Percentiles rank a stretch among this genome's conserved stretches.
These are phyloP conservation scores for Picea abies DNA, from an alignment of 83 land plant genomes.

Conservation along the genomic window DNA sequence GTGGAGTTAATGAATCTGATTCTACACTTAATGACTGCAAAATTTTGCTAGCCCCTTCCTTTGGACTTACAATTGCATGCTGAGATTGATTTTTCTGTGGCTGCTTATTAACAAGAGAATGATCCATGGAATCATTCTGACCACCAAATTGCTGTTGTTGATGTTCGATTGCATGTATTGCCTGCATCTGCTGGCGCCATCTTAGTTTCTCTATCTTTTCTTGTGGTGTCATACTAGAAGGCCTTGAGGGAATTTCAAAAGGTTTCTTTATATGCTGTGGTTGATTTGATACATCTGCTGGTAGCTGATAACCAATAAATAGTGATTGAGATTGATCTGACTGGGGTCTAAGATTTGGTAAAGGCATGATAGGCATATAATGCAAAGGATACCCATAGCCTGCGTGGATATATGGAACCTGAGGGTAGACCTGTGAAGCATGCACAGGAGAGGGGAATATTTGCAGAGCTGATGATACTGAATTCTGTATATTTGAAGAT, in stretches of 20 bases:
- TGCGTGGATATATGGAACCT: constrained; percentile 25
- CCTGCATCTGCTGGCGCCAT: constrained; percentile 56
- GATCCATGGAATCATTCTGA: constrained; percentile 2
- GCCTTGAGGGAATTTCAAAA: constrained; percentile 18
- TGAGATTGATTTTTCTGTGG: constrained; percentile 2
- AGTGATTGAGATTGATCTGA: constrained; percentile 16
- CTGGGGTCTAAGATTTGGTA: constrained; percentile 2
- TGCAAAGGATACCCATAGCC: constrained; percentile 24
- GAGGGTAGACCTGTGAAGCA: constrained; percentile 7
- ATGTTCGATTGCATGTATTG: constrained; percentile 39
- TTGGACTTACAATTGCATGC: constrained; percentile 7
- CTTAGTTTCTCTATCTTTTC: constrained; percentile 51
- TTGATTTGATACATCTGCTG: constrained; percentile 14
- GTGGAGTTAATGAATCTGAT: constrained; percentile 16
- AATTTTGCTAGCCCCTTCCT: constrained; percentile 15
- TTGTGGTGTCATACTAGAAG: constrained; percentile 45
- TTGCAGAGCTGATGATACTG: constrained; percentile 18
- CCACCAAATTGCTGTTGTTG: constrained; percentile 42
- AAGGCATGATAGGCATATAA: constrained; percentile 19
- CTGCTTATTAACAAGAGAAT: constrained; percentile 14
- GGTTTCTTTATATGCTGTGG: constrained; percentile 6
- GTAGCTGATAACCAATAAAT: constrained; percentile 5
- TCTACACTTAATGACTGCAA: constrained; percentile 9
- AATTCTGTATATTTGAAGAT: constrained; percentile 2
- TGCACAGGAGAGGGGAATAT: constrained; percentile 18